phyloP scores from a whole-genome alignment of 78 protist genomes.

The Dictyostelium capitatum region DNA sequence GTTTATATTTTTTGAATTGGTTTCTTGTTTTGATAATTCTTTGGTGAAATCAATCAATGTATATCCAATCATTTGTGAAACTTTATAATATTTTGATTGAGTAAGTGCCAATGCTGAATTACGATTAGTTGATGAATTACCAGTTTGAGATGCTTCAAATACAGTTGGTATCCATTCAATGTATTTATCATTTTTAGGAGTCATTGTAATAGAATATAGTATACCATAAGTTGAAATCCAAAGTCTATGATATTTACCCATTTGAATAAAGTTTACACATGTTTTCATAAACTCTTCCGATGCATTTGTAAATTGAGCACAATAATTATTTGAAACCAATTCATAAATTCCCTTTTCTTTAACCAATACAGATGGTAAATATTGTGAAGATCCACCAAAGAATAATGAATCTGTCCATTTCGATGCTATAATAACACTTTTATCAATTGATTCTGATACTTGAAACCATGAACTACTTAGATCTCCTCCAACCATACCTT shows the following conservation, averaged over 20 bases:
- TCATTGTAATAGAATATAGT: conserved; percentile 46
- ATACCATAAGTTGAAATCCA: conserved; percentile 26
- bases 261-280: conserved; percentile 58
- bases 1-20: background rate
- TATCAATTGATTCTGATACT: conserved; percentile 19
- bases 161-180: conserved; percentile 58
- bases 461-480: conserved; percentile 35
- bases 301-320: conserved; percentile 59
- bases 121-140: background rate
- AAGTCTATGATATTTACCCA: conserved; percentile 60
- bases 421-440: background rate
- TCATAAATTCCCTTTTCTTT: conserved; percentile 51
- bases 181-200: conserved; percentile 45
- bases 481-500: conserved; percentile 49
- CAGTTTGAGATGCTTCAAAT: background rate
- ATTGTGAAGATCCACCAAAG: conserved; percentile 19
- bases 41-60: conserved; percentile 10
- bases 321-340: conserved; percentile 26
- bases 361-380: conserved; percentile 14
- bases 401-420: conserved; percentile 72
- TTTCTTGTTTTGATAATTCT: background rate
- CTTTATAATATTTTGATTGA: conserved; percentile 11
- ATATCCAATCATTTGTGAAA: conserved; percentile 71
- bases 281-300: conserved; percentile 38
- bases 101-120: background rate